Evolutionary conservation across 2,329 filamentous ascomycete species (phyloP).

Genomic region (Penicillium sp.): DNA sequence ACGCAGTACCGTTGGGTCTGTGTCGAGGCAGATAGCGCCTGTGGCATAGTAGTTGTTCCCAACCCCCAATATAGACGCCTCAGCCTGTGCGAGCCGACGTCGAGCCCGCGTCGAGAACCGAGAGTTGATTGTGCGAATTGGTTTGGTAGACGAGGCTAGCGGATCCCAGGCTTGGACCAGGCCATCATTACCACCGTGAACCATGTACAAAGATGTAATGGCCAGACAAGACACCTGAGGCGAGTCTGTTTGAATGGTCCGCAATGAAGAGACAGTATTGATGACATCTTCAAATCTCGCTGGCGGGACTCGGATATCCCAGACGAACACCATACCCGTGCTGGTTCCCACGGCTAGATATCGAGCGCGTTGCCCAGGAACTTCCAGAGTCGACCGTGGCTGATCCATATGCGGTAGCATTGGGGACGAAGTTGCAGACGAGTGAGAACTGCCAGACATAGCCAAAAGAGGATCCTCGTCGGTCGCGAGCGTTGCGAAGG

Average conservation of each 20-base stretch:
- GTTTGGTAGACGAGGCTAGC: conserved; percentile 73
- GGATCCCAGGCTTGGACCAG: conserved; percentile 96
- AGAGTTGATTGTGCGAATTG: conserved; percentile 83
- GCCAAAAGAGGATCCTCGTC: conserved; percentile 74
- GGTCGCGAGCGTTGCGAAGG: conserved; percentile 66
- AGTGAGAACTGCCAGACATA: conserved; percentile 56
- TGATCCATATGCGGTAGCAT: conserved; percentile 49
- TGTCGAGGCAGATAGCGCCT: conserved; percentile 80
- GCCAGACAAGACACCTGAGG: conserved; percentile 81
- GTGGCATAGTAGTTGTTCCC: conserved; percentile 77
- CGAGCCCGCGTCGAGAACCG: conserved; percentile 79
- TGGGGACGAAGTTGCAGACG: conserved; percentile 55
- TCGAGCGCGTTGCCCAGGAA: conserved; percentile 81
- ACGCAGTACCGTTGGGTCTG: conserved; percentile 79
- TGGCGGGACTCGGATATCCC: conserved; percentile 73
- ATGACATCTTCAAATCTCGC: conserved; percentile 54
- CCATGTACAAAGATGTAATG: conserved; percentile 79
- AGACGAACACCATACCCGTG: conserved; percentile 72
- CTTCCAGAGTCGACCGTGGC: conserved; percentile 52
- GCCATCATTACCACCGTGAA: conserved; percentile 92
- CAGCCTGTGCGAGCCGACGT: conserved; percentile 67
- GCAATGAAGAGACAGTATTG: conserved; percentile 67
- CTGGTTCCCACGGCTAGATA: conserved; percentile 79
- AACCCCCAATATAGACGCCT: conserved; percentile 65
- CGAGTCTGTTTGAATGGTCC: conserved; percentile 84